phyloP scores from a whole-genome alignment of 768 basidiomycete species.

The Rhizopogon roseolus region DNA sequence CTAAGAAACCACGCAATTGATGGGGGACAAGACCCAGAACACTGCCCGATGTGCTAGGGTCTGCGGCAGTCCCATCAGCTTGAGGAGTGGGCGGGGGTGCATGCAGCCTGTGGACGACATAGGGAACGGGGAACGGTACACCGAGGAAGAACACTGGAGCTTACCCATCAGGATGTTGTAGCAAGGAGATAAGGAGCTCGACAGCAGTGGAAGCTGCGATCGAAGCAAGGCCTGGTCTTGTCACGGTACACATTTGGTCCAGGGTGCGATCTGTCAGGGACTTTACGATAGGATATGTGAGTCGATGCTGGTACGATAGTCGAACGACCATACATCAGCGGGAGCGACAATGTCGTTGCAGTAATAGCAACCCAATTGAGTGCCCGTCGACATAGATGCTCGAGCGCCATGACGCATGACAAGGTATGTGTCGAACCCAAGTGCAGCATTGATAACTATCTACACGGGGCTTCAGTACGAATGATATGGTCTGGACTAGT shows the following conservation, averaged over 20 bases:
- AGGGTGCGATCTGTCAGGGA: slow-evolving; percentile 84
- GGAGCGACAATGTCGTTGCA: slow-evolving; percentile 99
- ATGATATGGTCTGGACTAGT: neutral
- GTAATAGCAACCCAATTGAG: slow-evolving; percentile 86
- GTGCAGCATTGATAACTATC: slow-evolving; percentile 91
- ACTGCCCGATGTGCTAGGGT: slow-evolving; percentile 32
- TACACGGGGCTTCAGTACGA: slow-evolving; percentile 20
- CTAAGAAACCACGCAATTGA: slow-evolving; percentile 87
- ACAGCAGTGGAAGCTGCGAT: slow-evolving; percentile 92
- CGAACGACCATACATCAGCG: slow-evolving; percentile 63
- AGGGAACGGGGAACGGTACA: neutral
- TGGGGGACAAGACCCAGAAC: slow-evolving; percentile 90
- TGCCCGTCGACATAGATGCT: slow-evolving; percentile 27
- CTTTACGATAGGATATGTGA: slow-evolving; percentile 21
- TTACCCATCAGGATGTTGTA: slow-evolving; percentile 89
- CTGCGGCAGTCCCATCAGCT: slow-evolving; percentile 21
- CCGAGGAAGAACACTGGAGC: slow-evolving; percentile 8
- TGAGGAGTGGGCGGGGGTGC: slow-evolving; percentile 67
- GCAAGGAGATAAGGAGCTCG: slow-evolving; percentile 80
- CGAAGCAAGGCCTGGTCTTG: slow-evolving; percentile 88
- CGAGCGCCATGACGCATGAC: slow-evolving; percentile 94
- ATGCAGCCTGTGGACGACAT: slow-evolving; percentile 37
- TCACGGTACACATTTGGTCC: slow-evolving; percentile 99
- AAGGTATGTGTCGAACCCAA: slow-evolving; percentile 94
- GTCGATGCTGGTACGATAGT: neutral